Conservation (phyloP, 768 basidiomycete genomes). For the Podaxis carcinomalis region DNA sequence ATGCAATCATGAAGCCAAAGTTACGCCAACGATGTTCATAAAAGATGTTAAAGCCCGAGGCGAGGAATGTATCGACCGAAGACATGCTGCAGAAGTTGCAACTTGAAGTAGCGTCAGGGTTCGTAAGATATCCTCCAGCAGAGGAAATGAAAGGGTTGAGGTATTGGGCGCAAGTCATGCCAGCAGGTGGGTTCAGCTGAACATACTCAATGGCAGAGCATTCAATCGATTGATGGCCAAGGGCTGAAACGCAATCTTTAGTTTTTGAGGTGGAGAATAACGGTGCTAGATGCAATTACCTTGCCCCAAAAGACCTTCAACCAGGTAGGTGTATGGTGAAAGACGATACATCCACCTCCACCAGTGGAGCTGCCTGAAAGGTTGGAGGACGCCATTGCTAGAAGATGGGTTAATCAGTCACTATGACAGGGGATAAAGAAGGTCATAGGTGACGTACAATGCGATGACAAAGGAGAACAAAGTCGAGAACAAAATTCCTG, state of each 20-base stretch:
- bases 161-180: slow-evolving; percentile 49
- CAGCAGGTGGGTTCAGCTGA: slow-evolving; percentile 46
- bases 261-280: slow-evolving; percentile 24
- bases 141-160: slow-evolving; percentile 42
- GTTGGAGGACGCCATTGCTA: slow-evolving; percentile 66
- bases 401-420: background rate
- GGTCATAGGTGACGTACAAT: slow-evolving; percentile 37
- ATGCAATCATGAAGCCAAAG: slow-evolving; percentile 47
- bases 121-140: slow-evolving; percentile 53
- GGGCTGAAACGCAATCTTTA: slow-evolving; percentile 20
- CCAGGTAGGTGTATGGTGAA: slow-evolving; percentile 48
- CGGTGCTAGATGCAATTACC: slow-evolving; percentile 36
- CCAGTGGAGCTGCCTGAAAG: slow-evolving; percentile 56
- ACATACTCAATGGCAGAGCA: slow-evolving; percentile 55
- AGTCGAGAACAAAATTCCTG: slow-evolving; percentile 51
- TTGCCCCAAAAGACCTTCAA: slow-evolving; percentile 46
- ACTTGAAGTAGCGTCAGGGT: slow-evolving; percentile 45
- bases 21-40: slow-evolving; percentile 54
- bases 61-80: slow-evolving; percentile 59
- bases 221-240: slow-evolving; percentile 36
- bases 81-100: slow-evolving; percentile 58
- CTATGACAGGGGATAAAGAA: background rate
- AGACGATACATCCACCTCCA: slow-evolving; percentile 51
- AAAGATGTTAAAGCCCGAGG: slow-evolving; percentile 46
- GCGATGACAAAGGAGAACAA: slow-evolving; percentile 59